These are phyloP conservation scores for Teunomyces stri DNA, from an alignment of 805 yeast species.

Conservation along the genomic window DNA sequence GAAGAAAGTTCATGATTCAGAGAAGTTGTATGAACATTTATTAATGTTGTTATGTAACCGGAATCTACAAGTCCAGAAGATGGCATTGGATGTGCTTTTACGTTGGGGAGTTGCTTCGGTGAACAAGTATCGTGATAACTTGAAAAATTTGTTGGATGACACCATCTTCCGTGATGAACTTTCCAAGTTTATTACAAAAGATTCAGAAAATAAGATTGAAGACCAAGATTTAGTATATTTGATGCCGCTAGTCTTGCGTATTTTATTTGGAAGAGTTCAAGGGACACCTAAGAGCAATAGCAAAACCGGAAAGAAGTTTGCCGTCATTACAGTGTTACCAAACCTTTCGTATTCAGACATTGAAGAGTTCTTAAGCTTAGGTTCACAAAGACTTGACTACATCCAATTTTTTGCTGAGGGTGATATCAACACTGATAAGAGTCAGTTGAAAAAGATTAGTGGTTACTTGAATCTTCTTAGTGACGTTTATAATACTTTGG, in stretches of 20 bases:
- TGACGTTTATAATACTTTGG: conserved; percentile 58
- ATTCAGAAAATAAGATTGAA: conserved; percentile 55
- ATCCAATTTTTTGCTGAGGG: conserved; percentile 25
- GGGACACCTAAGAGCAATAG: conserved; percentile 63
- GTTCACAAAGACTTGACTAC: conserved; percentile 52
- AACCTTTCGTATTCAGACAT: conserved; percentile 53
- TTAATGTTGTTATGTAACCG: conserved; percentile 60
- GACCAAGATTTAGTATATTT: conserved; percentile 55
- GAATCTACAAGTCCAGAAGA: conserved; percentile 60
- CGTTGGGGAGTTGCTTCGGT: conserved; percentile 59
- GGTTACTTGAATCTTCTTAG: conserved; percentile 66
- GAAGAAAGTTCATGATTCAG: conserved; percentile 49
- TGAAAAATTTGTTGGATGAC: conserved; percentile 76
- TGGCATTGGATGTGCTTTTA: conserved; percentile 68
- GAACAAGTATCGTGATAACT: conserved; percentile 67
- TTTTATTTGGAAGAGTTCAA: conserved; percentile 85
- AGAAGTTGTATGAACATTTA: conserved; percentile 52
- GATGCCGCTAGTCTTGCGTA: conserved; percentile 72
- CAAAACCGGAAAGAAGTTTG: conserved; percentile 68
- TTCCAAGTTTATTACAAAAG: conserved; percentile 52
- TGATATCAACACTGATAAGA: conserved; percentile 15
- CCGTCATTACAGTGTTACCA: conserved; percentile 64
- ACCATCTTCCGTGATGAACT: conserved; percentile 83
- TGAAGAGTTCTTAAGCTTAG: conserved; percentile 57
- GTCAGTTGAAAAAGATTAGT: conserved; percentile 46